These are phyloP conservation scores for Colletotrichum sp. DNA, from an alignment of 2,329 filamentous ascomycete species.

Conservation along the genomic window DNA sequence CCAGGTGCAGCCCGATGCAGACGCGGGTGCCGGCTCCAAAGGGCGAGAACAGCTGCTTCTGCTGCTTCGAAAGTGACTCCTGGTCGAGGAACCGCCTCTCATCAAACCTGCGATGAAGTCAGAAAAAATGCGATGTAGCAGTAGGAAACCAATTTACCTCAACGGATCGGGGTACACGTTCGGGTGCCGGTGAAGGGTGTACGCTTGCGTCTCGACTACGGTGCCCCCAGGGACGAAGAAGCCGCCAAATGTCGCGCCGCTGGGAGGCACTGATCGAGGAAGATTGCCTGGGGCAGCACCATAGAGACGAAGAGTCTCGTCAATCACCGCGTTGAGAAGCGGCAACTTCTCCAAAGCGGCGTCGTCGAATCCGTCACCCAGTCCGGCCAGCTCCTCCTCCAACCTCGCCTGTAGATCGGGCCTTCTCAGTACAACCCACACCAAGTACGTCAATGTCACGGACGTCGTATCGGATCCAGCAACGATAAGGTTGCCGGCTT, in stretches of 20 bases:
- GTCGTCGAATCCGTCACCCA: constrained; percentile 29
- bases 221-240: constrained; percentile 44
- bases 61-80: constrained; percentile 27
- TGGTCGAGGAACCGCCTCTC: not conserved
- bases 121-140: fast-evolving
- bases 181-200: constrained; percentile 50
- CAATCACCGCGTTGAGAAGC: constrained; percentile 46
- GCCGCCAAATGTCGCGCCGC: constrained; percentile 42
- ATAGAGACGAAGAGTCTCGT: constrained; percentile 51
- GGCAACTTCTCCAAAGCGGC: constrained; percentile 39
- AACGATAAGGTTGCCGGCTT: constrained; percentile 50
- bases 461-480: constrained; percentile 60
- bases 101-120: not conserved
- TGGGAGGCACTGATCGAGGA: constrained; percentile 43
- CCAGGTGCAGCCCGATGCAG: constrained; percentile 64
- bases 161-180: constrained; percentile 45
- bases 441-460: constrained; percentile 51
- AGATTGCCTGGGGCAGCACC: constrained; percentile 42
- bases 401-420: constrained; percentile 34
- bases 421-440: constrained; percentile 41
- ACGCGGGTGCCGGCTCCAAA: constrained; percentile 54
- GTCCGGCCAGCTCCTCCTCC: constrained; percentile 34
- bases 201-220: constrained; percentile 47
- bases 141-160: not conserved
- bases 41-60: constrained; percentile 55